These are phyloP conservation scores for Aspergillus japonicus DNA, from an alignment of 2,329 filamentous ascomycete species.

Conservation along the genomic window DNA sequence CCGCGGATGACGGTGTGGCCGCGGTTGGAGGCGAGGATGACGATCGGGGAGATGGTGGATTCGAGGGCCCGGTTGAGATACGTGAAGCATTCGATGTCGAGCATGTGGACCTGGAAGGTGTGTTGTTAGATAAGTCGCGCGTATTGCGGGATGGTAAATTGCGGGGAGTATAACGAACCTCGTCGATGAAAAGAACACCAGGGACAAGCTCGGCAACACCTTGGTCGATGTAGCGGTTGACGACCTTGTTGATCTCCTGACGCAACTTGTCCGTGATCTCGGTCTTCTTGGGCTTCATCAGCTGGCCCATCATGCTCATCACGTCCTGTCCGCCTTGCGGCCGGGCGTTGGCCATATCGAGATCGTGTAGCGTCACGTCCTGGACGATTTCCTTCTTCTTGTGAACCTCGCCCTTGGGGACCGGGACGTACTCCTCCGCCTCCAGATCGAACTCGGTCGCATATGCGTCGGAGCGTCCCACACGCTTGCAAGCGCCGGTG, in stretches of 20 bases:
- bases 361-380: conserved; percentile 93
- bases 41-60: conserved; percentile 90
- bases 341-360: conserved; percentile 91
- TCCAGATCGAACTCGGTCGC: conserved; percentile 98
- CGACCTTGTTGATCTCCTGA: conserved; percentile 97
- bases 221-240: conserved; percentile 98
- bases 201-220: conserved; percentile 97
- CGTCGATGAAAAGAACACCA: conserved; percentile 96
- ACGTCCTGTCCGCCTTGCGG: conserved; percentile 98
- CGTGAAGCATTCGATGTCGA: conserved; percentile 98
- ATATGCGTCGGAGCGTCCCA: conserved; percentile 93
- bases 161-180: conserved; percentile 59
- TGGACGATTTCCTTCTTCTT: conserved; percentile 99
- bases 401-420: conserved; percentile 97
- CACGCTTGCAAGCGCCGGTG: conserved; percentile 95
- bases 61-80: conserved; percentile 98
- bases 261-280: conserved; percentile 98
- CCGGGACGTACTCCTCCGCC: conserved; percentile 97
- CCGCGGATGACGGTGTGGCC: conserved; percentile 91
- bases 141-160: background rate
- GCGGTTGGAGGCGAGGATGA: conserved; percentile 95
- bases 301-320: conserved; percentile 99
- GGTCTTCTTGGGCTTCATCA: conserved; percentile 99
- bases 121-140: background rate
- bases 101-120: conserved; percentile 81